Evolutionary conservation across 306 rosid genomes (phyloP), one percentile per base, ranked within the genome.

Genomic region (Lathyrus tuberosus): DNA sequence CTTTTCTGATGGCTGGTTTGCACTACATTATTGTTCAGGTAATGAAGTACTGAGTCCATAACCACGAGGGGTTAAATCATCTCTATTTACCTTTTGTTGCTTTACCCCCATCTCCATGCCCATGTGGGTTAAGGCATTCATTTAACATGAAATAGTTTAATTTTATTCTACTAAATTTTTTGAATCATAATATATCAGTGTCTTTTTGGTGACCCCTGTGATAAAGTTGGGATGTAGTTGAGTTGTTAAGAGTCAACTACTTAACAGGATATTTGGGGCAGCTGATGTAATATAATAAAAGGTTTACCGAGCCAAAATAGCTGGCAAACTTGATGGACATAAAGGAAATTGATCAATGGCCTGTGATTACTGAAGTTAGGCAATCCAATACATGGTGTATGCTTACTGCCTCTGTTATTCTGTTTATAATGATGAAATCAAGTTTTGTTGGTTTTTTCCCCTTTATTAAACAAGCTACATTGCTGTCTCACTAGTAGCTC

Each of bases 21-120:
- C 97, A 94, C 82, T 85, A 63, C 70, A 40, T 69, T 56, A 90
- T 78, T 76, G 78, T 88, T 84, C 91, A 85, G 98, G 98, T 90
- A 84, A 62, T 62, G 73, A 53, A 65, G 44, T 80, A 37, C 73
- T 37, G 37, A 49, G 30, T 82, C 20, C 33, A 63, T 70, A 41
- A 69, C 46, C 44, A 52, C 5, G 31, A 42, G 28, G 20, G 54
- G 16, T 51, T 64, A 62, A 46, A 71, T 38, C 31, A 72, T 51
- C 57, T 41, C 67, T 73, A 61, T 71, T 69, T 43, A 64, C 60
- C 48, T 73, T 58, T 16, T 64, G 74, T 41, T 72, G 64, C 18
- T 65, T 51, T 62, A 18, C 38, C 10, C n/a, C 10, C 22, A 8
- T 59, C 35, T 48, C 63, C 62, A 33, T 69, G 49, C 22, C 48